phyloP scores from a whole-genome alignment of 2,329 filamentous ascomycete species.

The Phaeophleospora eucalypticola region DNA sequence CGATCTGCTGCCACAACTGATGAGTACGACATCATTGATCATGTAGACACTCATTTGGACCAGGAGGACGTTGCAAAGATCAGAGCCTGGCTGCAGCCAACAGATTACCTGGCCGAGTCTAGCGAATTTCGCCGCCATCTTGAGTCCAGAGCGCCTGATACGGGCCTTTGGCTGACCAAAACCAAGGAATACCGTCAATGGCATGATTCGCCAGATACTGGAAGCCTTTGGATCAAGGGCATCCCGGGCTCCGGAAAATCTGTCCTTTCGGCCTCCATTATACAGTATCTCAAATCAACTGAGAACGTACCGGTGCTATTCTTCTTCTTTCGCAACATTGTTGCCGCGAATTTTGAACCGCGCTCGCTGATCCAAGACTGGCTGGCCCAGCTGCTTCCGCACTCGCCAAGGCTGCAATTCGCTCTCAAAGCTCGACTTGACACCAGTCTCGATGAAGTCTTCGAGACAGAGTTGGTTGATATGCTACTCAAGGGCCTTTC shows the following conservation, averaged over 20 bases:
- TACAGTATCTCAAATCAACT: neutral
- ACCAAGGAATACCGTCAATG: neutral
- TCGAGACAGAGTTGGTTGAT: neutral
- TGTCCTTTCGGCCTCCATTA: neutral
- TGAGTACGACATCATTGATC: neutral
- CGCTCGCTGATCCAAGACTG: neutral
- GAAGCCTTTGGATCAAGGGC: neutral
- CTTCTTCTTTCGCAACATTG: neutral
- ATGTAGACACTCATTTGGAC: neutral
- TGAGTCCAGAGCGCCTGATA: neutral
- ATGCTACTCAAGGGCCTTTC: neutral
- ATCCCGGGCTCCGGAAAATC: neutral
- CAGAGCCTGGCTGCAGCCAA: neutral
- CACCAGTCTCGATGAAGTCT: neutral
- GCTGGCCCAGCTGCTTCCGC: neutral
- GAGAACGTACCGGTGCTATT: neutral
- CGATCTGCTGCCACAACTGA: neutral
- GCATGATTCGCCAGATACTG: neutral
- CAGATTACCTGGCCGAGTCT: neutral
- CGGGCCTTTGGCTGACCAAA: neutral
- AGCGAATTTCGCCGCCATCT: neutral
- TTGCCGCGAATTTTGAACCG: neutral
- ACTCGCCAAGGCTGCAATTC: neutral
- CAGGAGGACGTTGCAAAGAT: neutral
- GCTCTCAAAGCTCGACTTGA: neutral